phyloP scores from a whole-genome alignment of 495 filamentous ascomycete species.

The Penicillium silybi region DNA sequence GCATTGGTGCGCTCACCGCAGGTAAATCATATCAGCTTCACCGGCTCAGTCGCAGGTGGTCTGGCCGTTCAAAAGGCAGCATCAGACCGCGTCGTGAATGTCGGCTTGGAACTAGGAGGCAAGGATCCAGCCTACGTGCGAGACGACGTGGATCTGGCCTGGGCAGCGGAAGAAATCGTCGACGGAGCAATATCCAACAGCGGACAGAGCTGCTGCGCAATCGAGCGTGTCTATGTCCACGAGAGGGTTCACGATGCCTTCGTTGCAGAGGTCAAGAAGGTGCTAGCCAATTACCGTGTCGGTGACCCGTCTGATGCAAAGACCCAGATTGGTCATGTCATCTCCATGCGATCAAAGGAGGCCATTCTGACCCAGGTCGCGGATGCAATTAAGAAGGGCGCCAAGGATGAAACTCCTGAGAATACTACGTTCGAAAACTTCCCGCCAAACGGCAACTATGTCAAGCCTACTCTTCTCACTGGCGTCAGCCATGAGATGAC shows the following conservation, averaged over 20 bases:
- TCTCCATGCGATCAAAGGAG: conserved; percentile 69
- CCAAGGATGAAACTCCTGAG: not conserved
- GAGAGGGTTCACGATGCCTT: conserved; percentile 76
- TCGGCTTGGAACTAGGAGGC: conserved; percentile 85
- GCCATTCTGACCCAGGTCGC: conserved; percentile 70
- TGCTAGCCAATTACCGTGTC: conserved; percentile 80
- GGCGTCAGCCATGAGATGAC: conserved; percentile 75
- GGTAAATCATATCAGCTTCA: conserved; percentile 79
- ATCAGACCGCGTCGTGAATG: conserved; percentile 71
- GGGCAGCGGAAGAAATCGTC: conserved; percentile 89
- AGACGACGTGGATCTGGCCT: conserved; percentile 77
- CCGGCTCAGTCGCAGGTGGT: conserved; percentile 86
- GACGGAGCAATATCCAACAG: conserved; percentile 93
- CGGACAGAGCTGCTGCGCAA: conserved; percentile 86
- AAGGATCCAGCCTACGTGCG: conserved; percentile 92
- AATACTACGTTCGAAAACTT: conserved; percentile 58
- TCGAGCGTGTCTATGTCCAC: conserved; percentile 86
- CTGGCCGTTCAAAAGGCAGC: conserved; percentile 81
- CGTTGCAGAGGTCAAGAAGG: conserved; percentile 69
- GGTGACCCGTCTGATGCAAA: conserved; percentile 73
- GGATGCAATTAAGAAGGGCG: conserved; percentile 69
- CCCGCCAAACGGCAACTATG: conserved; percentile 72
- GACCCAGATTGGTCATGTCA: conserved; percentile 82
- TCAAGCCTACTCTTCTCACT: conserved; percentile 77
- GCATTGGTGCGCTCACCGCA: conserved; percentile 67